Base-by-base conservation (phyloP, 2,329 filamentous ascomycete genomes). In the Hortaea werneckii region DNA sequence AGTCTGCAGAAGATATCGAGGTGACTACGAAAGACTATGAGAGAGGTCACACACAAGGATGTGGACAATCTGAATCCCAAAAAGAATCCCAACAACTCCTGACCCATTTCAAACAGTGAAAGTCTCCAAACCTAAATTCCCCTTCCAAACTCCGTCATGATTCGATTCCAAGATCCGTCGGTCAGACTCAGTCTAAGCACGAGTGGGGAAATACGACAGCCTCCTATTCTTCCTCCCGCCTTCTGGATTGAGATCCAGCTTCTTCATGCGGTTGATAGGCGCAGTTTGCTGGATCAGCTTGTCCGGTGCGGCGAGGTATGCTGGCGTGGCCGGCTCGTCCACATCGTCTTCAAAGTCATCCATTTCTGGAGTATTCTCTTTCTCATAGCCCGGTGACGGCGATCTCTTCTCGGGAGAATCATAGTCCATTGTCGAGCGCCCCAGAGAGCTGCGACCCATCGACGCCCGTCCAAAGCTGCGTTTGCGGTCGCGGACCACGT, bases 201-300 rank as follows among this genome's bases (percentile, higher is more conserved):
- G 35, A 26, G n/a, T 44, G 5, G 43, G 43, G 27, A 50, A 53
- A 29, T 48, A 63, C 5, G 61, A 64, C 54, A 65, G 49, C 27
- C 62, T 51, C 43, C 63, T 54, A 29, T 52, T 54, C 47, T 54
- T 56, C 44, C 43, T 49, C 34, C 44, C 47, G 7, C 57, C 56
- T 32, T 47, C 40, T 9, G 49, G 51, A 13, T 50, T 54, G 11
- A 60, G 42, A 13, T 61, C 59, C 42, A 64, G 50, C 54, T 59
- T 63, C 44, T 51, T 51, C 12, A 63, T 50, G 28, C 57, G 58
- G 10, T 63, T 60, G 34, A 60, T 52, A 20, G 63, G 62, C 44
- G 60, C 61, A 38, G 62, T 65, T 51, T 60, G 58, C 50, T 64
- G 62, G 27, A 63, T 48, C 35, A 62, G 41, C 40, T 52, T 45